A percentile compares a stretch with the other conserved stretches of the same genome.
These are phyloP conservation scores for Chimonanthus praecox DNA, from an alignment of 164 flowering plant species.

Conservation along the genomic window DNA sequence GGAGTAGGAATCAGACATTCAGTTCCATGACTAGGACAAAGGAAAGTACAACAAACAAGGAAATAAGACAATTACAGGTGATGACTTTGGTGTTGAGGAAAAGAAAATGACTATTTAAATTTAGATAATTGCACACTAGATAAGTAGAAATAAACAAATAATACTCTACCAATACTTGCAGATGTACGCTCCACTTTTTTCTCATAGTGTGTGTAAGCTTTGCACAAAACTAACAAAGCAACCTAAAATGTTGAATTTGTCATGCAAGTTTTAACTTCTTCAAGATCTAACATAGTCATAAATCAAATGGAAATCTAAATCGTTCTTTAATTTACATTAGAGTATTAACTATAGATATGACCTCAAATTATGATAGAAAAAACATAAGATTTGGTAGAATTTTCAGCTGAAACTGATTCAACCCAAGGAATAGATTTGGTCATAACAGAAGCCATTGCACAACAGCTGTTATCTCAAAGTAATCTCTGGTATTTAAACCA, in stretches of 20 bases:
- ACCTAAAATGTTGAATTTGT: background rate
- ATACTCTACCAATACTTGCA: background rate
- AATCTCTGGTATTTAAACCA: background rate
- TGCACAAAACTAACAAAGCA: background rate
- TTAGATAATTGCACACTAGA: background rate
- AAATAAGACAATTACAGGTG: background rate
- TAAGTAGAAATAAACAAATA: background rate
- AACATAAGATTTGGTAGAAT: too few species aligned
- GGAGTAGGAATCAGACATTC: slow-evolving; percentile 12
- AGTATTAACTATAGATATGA: too few species aligned
- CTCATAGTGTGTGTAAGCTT: background rate
- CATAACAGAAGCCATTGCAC: background rate
- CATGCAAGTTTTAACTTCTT: too few species aligned
- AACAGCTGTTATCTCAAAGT: background rate
- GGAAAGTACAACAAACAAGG: background rate
- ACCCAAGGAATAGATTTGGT: background rate
- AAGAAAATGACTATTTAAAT: background rate
- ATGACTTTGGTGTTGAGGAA: background rate
- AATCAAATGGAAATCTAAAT: too few species aligned
- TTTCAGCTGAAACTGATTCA: too few species aligned
- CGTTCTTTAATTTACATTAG: too few species aligned
- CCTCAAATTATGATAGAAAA: too few species aligned
- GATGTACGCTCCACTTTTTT: background rate
- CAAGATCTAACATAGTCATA: too few species aligned
- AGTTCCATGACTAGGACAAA: background rate